phyloP scores from a whole-genome alignment of 495 filamentous ascomycete genomes.

The Xylaria telfairii region DNA sequence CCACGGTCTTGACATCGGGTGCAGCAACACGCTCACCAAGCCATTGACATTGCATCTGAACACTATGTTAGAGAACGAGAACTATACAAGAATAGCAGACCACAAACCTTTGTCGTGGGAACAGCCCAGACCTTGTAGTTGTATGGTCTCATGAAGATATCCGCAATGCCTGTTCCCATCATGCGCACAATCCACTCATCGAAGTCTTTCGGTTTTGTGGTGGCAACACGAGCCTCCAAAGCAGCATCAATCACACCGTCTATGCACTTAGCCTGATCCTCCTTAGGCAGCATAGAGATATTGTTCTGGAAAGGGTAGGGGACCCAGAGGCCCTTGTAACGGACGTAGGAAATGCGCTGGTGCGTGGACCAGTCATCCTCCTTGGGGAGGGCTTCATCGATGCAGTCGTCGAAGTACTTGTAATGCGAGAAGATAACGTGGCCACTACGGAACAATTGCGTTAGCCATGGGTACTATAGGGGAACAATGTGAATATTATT shows the following conservation, averaged over 20 bases:
- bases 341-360: slow-evolving; percentile 98
- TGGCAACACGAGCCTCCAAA: slow-evolving; percentile 81
- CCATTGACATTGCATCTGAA: slow-evolving; percentile 99
- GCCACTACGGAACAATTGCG: slow-evolving; percentile 49
- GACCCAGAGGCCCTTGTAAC: slow-evolving; percentile 94
- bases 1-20: slow-evolving; percentile 94
- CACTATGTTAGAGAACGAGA: slow-evolving; percentile 12
- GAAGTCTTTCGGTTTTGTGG: slow-evolving; percentile 91
- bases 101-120: slow-evolving; percentile 89
- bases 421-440: slow-evolving; percentile 99
- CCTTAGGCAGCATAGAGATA: slow-evolving; percentile 97
- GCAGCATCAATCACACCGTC: slow-evolving; percentile 97
- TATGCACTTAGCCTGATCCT: slow-evolving; percentile 93
- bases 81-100: background rate
- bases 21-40: slow-evolving; percentile 98
- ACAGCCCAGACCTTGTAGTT: slow-evolving; percentile 99
- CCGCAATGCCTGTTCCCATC: slow-evolving; percentile 88
- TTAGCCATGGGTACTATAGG: background rate
- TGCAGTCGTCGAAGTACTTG: slow-evolving; percentile 99
- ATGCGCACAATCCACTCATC: slow-evolving; percentile 98
- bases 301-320: slow-evolving; percentile 99
- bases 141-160: slow-evolving; percentile 99
- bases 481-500: background rate
- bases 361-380: slow-evolving; percentile 96
- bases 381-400: slow-evolving; percentile 93